phyloP scores from a whole-genome alignment of 2,329 filamentous ascomycete genomes.

The Curvularia sp. region DNA sequence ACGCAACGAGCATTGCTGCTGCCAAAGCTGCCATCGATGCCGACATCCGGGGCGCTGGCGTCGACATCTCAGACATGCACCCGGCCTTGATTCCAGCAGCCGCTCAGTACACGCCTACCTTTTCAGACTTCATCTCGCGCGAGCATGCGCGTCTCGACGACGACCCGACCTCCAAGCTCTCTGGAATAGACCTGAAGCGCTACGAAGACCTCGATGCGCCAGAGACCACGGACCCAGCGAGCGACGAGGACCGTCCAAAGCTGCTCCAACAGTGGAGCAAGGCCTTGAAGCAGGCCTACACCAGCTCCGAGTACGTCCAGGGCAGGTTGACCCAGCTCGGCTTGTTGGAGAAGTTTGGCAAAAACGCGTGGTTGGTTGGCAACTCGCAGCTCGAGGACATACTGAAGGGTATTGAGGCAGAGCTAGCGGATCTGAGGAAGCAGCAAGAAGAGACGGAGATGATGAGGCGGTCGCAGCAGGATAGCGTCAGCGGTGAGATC shows the following conservation, averaged over 20 bases:
- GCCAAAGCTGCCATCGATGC: slow-evolving; percentile 73
- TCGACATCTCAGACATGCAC: slow-evolving; percentile 60
- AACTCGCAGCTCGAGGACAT: slow-evolving; percentile 82
- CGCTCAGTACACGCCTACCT: slow-evolving; percentile 59
- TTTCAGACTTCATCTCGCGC: slow-evolving; percentile 69
- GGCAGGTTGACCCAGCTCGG: slow-evolving; percentile 67
- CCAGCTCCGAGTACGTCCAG: slow-evolving; percentile 64
- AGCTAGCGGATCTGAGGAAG: slow-evolving; percentile 71
- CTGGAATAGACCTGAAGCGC: slow-evolving; percentile 74
- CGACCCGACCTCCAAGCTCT: slow-evolving; percentile 57
- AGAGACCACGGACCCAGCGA: slow-evolving; percentile 48
- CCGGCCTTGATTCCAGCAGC: slow-evolving; percentile 61
- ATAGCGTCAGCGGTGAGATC: slow-evolving; percentile 75
- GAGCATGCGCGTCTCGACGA: slow-evolving; percentile 73
- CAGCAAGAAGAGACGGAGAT: slow-evolving; percentile 77
- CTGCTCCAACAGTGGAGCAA: slow-evolving; percentile 57
- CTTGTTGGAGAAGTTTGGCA: slow-evolving; percentile 81
- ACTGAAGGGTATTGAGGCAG: slow-evolving; percentile 72
- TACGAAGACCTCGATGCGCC: slow-evolving; percentile 79
- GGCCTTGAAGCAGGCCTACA: slow-evolving; percentile 63
- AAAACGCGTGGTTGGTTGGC: slow-evolving; percentile 88
- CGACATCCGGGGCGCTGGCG: slow-evolving; percentile 58
- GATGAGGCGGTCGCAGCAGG: slow-evolving; percentile 72
- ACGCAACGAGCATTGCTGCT: slow-evolving; percentile 65
- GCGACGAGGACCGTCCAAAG: slow-evolving; percentile 48